A percentile compares a stretch with the other conserved stretches of the same genome.
Evolutionary conservation across 345 rosid species (phyloP).

Genomic region (Syzygium aromaticum): DNA sequence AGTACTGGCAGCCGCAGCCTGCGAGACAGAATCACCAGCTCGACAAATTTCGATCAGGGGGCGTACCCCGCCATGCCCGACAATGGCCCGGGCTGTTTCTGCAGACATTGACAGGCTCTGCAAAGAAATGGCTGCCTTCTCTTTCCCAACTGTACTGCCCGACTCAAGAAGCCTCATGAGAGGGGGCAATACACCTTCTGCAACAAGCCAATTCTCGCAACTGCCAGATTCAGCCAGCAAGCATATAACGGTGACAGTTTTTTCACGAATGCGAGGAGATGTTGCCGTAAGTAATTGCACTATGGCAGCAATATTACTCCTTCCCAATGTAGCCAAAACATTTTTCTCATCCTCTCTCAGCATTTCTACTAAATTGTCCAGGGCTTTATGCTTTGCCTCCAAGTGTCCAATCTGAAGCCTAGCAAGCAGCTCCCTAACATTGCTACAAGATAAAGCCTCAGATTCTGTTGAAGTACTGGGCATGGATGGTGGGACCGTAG

Average conservation of each 20-base stretch:
- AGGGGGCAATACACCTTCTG: conserved; percentile 77
- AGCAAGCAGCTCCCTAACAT: conserved; percentile 67
- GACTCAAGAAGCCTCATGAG: conserved; percentile 79
- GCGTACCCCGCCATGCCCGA: conserved; percentile 72
- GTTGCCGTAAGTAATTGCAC: conserved; percentile 72
- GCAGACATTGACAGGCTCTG: conserved; percentile 70
- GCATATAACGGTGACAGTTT: conserved; percentile 58
- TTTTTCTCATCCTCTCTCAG: conserved; percentile 86
- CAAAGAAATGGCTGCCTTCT: conserved; percentile 72
- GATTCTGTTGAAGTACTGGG: not conserved
- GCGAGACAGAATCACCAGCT: conserved; percentile 82
- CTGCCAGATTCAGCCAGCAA: conserved; percentile 70
- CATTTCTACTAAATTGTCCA: conserved; percentile 56
- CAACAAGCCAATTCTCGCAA: conserved; percentile 81
- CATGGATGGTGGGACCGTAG: conserved; percentile 39
- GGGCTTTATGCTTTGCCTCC: conserved; percentile 87
- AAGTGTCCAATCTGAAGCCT: conserved; percentile 93
- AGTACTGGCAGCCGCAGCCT: conserved; percentile 80
- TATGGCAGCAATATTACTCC: conserved; percentile 73
- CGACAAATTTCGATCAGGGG: conserved; percentile 64
- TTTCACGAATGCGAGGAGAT: conserved; percentile 66
- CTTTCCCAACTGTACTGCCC: conserved; percentile 60
- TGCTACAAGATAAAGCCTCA: conserved; percentile 34
- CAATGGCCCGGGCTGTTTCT: conserved; percentile 35
- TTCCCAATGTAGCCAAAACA: conserved; percentile 47